Percentiles rank a stretch among this genome's conserved stretches.
Evolutionary conservation across 2,329 filamentous ascomycete genomes (phyloP).

Genomic region (Alternaria triticimaculans): DNA sequence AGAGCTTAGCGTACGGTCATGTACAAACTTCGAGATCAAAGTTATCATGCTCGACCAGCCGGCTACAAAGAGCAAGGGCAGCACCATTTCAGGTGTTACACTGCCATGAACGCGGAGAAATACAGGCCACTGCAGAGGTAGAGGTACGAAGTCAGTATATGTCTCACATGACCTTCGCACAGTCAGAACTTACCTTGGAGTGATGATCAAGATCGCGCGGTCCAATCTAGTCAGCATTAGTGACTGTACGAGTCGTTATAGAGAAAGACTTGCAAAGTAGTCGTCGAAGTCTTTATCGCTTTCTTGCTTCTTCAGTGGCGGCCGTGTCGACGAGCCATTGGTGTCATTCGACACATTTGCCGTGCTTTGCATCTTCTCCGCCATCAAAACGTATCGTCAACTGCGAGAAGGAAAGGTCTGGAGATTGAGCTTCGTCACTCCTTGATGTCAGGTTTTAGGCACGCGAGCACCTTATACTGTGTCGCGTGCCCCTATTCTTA

Average conservation of each 20-base stretch:
- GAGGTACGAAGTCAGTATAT: background rate
- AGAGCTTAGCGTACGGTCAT: constrained; percentile 27
- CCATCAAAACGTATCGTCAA: constrained; percentile 5
- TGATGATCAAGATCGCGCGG: constrained; percentile 74
- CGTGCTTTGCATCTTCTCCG: constrained; percentile 22
- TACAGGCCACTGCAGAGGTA: constrained; percentile 62
- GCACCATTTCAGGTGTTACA: constrained; percentile 74
- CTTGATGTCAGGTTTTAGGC: background rate
- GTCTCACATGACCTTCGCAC: background rate
- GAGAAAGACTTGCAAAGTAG: constrained; percentile 46
- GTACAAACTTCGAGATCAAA: constrained; percentile 52
- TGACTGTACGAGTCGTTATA: background rate
- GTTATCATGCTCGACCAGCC: constrained; percentile 72
- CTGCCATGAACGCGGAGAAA: constrained; percentile 78
- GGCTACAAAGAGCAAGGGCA: constrained; percentile 70
- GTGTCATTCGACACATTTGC: constrained; percentile 21
- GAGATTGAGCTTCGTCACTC: background rate
- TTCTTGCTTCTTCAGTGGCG: constrained; percentile 27
- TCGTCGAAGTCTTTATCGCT: constrained; percentile 43
- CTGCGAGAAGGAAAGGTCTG: background rate
- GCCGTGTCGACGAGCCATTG: constrained; percentile 3
- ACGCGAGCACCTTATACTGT: background rate
- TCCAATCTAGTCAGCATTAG: constrained; percentile 52
- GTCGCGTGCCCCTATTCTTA: background rate
- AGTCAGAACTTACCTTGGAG: constrained; percentile 59